A percentile compares a stretch with the other conserved stretches of the same genome.
These are phyloP conservation scores for Saccharomyces eubayanus DNA, from an alignment of 805 yeast species.

Conservation along the genomic window DNA sequence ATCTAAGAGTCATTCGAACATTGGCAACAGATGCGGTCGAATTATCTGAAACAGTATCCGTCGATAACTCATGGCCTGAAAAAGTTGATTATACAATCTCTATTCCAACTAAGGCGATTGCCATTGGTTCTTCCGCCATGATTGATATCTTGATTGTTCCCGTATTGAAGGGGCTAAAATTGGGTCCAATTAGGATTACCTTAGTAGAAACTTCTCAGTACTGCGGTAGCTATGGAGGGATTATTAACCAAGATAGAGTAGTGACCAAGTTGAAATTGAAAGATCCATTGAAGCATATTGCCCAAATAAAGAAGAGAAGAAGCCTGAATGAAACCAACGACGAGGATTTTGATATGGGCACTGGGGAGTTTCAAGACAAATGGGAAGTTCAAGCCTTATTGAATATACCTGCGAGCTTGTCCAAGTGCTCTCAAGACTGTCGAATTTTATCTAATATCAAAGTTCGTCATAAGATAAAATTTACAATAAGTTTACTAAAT, in stretches of 20 bases:
- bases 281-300: constrained; percentile 26
- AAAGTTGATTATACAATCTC: constrained; percentile 86
- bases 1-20: constrained; percentile 76
- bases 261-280: constrained; percentile 47
- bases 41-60: constrained; percentile 83
- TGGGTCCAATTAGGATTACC: constrained; percentile 64
- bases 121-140: constrained; percentile 75
- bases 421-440: constrained; percentile 80
- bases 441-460: constrained; percentile 59
- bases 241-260: constrained; percentile 53
- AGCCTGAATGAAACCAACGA: constrained; percentile 18
- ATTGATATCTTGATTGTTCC: constrained; percentile 71
- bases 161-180: constrained; percentile 63
- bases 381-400: constrained; percentile 69
- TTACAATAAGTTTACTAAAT: constrained; percentile 67
- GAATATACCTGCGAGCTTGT: constrained; percentile 62
- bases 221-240: constrained; percentile 52
- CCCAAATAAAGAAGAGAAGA: constrained; percentile 15
- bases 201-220: constrained; percentile 61
- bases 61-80: constrained; percentile 92
- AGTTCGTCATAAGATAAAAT: constrained; percentile 83
- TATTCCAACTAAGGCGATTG: constrained; percentile 80
- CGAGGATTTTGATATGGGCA: constrained; percentile 12
- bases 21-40: constrained; percentile 82
- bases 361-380: constrained; percentile 37